Base-by-base conservation (phyloP, 2,329 filamentous ascomycete genomes). In the Raffaelea ambrosiae region DNA sequence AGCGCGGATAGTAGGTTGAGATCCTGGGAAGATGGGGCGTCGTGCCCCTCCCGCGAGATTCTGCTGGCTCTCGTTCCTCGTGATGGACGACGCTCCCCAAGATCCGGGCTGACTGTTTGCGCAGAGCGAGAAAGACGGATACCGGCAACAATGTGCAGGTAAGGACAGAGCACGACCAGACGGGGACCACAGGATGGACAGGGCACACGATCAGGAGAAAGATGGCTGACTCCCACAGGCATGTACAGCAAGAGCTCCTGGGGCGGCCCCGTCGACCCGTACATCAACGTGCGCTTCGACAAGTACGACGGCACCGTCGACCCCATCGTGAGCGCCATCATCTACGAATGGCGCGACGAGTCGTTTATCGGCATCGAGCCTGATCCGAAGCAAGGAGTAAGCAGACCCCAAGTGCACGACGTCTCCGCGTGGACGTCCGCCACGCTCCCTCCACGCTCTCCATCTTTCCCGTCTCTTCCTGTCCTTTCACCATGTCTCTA, bases 341-440 rank as follows among this genome's bases (percentile, higher is more conserved):
- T 98, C 54, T 98, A 95, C 64, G 91, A 98, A 67, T 98, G 90
- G 88, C 82, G 77, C 56, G 93, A 98, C 61, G 82, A 86, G 61
- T 69, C 79, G 45, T 73, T 91, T 48, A 81, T 98, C 54, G 90
- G 91, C 40, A 75, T 85, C 50, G 74, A 76, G 33, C 71, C 79
- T 44, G 71, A 72, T 23, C 66, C 74, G 16, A 73, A 75, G n/a
- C 13, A 41, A 40, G 42, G n/a, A n/a, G n/a, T n/a, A n/a, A n/a
- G n/a, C n/a, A n/a, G n/a, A n/a, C n/a, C n/a, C n/a, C n/a, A n/a
- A n/a, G n/a, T n/a, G n/a, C n/a, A n/a, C n/a, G n/a, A n/a, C n/a
- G n/a, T n/a, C n/a, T n/a, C n/a, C n/a, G n/a, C n/a, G n/a, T n/a
- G n/a, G n/a, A n/a, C n/a, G n/a, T n/a, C 29, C 22, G 26, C 50